Evolutionary conservation across 2,329 filamentous ascomycete species (phyloP), one percentile per base, ranked within the genome.

Genomic region (Akanthomyces dipterigenus): DNA sequence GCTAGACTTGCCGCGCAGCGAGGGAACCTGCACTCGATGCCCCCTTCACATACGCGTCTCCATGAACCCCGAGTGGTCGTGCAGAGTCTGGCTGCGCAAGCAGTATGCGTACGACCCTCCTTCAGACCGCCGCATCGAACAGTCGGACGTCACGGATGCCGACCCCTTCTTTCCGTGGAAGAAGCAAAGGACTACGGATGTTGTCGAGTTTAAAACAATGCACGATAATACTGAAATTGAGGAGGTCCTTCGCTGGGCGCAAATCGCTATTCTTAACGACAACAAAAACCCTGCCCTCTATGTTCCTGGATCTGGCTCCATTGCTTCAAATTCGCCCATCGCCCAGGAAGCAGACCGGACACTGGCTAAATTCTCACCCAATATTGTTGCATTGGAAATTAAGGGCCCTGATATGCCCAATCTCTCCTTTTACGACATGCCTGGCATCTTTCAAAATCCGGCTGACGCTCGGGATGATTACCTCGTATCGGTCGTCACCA

Each of bases 341-440:
- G 65, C 69, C 49, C 65, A 68, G 8, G 76, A 78, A 0, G 76
- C 78, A 2, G 72, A 75, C 2, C 67, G 72, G 2, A 78, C 80
- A 0, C 73, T 83, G 5, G 85, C 88, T 0, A 86, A 89, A 9
- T 96, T 96, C 65, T 91, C 88, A 0, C 92, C 92, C 0, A 96
- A 96, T 65, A 81, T 92, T 0, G 87, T 96, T 0, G 82, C 87
- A 0, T 77, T 96, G 0, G 84, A 91, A 57, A 91, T 96, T 28
- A 85, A 85, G 0, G 88, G 88, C 0, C 88, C 89, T 0, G 80
- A 79, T 0, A 80, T 93, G 0, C 88, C 90, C 0, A 86, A 90
- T 6, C 71, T 96, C 0, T 91, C 88, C 0, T 96, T 96, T 67
- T 93, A 90, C 63, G 92, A 96, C 63, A 79, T 96, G 0, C 92